Percentiles rank a stretch among this genome's conserved stretches.
Conservation (phyloP, 2,329 filamentous ascomycete genomes). For the Colletotrichum camelliae region DNA sequence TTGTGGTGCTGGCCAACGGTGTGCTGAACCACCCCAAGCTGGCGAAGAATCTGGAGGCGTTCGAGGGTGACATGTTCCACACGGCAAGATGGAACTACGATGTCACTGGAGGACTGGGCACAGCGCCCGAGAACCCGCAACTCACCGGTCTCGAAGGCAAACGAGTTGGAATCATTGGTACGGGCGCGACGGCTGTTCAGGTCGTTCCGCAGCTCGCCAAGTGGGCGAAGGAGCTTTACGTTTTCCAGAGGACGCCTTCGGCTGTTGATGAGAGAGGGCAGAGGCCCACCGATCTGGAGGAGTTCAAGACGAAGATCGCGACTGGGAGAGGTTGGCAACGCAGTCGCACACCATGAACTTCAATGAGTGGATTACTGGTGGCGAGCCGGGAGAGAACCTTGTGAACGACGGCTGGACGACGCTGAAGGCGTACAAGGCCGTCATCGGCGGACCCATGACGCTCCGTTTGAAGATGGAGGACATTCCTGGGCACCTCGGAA, state of each 20-base stretch:
- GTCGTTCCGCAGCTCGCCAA: slow-evolving; percentile 49
- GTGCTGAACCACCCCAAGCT: slow-evolving; percentile 45
- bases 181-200: slow-evolving; percentile 54
- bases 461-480: slow-evolving; percentile 22
- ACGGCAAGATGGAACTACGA: slow-evolving; percentile 52
- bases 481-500: slow-evolving; percentile 36
- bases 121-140: slow-evolving; percentile 38
- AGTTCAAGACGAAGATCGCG: slow-evolving; percentile 42
- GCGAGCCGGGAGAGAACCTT: slow-evolving; percentile 42
- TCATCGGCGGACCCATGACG: slow-evolving; percentile 33
- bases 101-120: slow-evolving; percentile 40
- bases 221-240: slow-evolving; percentile 54
- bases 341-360: slow-evolving; percentile 50
- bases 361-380: slow-evolving; percentile 35
- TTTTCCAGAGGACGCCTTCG: slow-evolving; percentile 62
- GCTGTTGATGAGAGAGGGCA: slow-evolving; percentile 43
- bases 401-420: slow-evolving; percentile 56
- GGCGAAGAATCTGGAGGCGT: slow-evolving; percentile 46
- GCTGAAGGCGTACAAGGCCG: slow-evolving; percentile 41
- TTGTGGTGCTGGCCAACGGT: slow-evolving; percentile 43
- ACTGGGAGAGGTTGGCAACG: slow-evolving; percentile 53
- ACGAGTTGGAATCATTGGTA: slow-evolving; percentile 54
- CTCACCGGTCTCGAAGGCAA: slow-evolving; percentile 51
- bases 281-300: slow-evolving; percentile 42
- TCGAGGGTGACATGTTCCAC: slow-evolving; percentile 49